These are phyloP conservation scores for Vigna radiata DNA, from an alignment of 306 rosid genomes.

Conservation along the genomic window DNA sequence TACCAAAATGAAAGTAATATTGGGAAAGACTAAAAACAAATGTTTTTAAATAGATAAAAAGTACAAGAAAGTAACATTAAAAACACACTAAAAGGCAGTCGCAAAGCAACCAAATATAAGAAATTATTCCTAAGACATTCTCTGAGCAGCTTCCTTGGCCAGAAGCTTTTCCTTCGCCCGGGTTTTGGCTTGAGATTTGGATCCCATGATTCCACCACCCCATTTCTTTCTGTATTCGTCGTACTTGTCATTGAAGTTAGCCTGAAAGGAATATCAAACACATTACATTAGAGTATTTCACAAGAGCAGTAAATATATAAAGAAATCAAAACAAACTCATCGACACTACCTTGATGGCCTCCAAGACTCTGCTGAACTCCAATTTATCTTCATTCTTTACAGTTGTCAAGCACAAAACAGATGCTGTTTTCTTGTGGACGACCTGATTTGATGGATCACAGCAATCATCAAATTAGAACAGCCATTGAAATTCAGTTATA, in stretches of 20 bases:
- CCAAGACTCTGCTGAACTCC: slow-evolving; percentile 78
- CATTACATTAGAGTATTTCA: not conserved
- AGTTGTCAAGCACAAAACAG: slow-evolving; percentile 82
- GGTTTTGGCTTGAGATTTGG: slow-evolving; percentile 85
- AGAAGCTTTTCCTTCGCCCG: slow-evolving; percentile 74
- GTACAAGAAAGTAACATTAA: not conserved
- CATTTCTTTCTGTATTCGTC: slow-evolving; percentile 84
- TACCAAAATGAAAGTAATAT: not conserved
- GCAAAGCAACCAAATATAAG: slow-evolving; percentile 15
- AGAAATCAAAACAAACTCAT: not conserved
- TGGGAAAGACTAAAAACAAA: not conserved
- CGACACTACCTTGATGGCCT: slow-evolving; percentile 72
- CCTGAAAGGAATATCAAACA: slow-evolving; percentile 48
- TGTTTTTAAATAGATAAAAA: not conserved
- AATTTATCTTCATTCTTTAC: slow-evolving; percentile 84
- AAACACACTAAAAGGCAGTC: not conserved
- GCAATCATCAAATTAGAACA: not conserved
- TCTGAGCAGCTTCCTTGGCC: slow-evolving; percentile 87
- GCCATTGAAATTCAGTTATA: not conserved
- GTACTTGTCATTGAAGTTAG: slow-evolving; percentile 85
- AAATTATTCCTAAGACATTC: slow-evolving; percentile 53
- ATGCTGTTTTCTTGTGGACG: slow-evolving; percentile 80
- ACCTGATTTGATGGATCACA: slow-evolving; percentile 46
- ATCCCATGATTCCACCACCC: slow-evolving; percentile 94
- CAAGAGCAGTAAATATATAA: not conserved